Evolutionary conservation across 371 early-diverging fungal genomes (phyloP), one percentile per base, ranked within the genome.

Genomic region (Saksenaea oblongispora): DNA sequence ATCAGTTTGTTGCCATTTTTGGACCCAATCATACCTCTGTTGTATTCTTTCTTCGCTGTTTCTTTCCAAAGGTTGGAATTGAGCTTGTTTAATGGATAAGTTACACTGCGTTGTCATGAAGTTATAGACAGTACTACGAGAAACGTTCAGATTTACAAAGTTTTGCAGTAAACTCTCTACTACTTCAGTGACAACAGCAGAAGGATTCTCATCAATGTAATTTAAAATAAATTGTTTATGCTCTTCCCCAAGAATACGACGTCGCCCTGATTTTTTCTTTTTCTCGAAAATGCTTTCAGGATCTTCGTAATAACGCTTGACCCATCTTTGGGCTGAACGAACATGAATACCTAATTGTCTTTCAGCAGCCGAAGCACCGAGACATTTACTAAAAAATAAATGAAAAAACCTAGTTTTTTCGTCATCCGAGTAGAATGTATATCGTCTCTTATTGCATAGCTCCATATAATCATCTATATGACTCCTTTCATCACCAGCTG

Each of bases 231-330:
- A 59, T 17, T 59, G 34, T 34, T 39, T 34, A 57, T 53, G 35
- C 58, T 58, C 17, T n/a, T n/a, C n/a, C n/a, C n/a, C n/a, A n/a
- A n/a, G n/a, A n/a, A n/a, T n/a, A n/a, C n/a, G n/a, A n/a, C n/a
- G n/a, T n/a, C n/a, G n/a, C n/a, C n/a, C n/a, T n/a, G n/a, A n/a
- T n/a, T n/a, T n/a, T n/a, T n/a, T 37, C 24, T 53, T 56, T 34
- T 56, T 65, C 15, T 60, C 60, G 17, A 60, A 65, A 47, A 65
- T 65, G 60, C 60, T 36, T 65, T n/a, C 47, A 56, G 65, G 65
- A 24, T 56, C 65, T 56, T 56, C 41, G 27, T 56, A 56, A 60
- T 59, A 44, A 34, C 57, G 56, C 59, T 66, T 56, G 51, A 61
- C 58, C 61, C 54, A 57, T 34, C 61, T 34, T 39, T 66, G 54